Percentiles rank a stretch among this genome's conserved stretches.
phyloP scores from a whole-genome alignment of 1,139 yeast genomes.

The Protomyces pachydermus region DNA sequence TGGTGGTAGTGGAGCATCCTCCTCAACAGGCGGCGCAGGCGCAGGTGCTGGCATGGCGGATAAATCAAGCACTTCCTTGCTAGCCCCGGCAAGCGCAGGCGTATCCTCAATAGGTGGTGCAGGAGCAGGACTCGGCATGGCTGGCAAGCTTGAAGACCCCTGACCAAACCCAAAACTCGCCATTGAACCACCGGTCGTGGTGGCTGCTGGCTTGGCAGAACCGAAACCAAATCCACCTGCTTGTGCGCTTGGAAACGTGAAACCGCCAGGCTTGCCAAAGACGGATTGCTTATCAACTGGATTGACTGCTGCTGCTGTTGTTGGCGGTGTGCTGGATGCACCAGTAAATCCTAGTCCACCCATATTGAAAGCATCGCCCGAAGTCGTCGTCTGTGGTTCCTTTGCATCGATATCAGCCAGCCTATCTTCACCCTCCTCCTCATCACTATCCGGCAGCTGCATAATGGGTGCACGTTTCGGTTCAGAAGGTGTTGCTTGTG shows the following conservation, averaged over 20 bases:
- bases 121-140: neutral
- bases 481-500: neutral
- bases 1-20: neutral
- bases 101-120: neutral
- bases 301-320: neutral
- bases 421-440: constrained; percentile 4
- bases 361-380: neutral
- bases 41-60: neutral
- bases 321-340: neutral
- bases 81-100: neutral
- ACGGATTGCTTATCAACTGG: neutral
- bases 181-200: neutral
- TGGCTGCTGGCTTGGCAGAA: neutral
- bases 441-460: neutral
- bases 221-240: neutral
- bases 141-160: too few species aligned
- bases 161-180: neutral
- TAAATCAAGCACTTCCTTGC: neutral
- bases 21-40: neutral
- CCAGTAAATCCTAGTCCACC: neutral
- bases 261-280: neutral
- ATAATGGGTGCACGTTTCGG: neutral
- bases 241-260: neutral
- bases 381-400: neutral
- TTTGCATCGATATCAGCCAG: constrained; percentile 5